Conservation (phyloP, 768 basidiomycete species). For the Mrakia gelida region DNA sequence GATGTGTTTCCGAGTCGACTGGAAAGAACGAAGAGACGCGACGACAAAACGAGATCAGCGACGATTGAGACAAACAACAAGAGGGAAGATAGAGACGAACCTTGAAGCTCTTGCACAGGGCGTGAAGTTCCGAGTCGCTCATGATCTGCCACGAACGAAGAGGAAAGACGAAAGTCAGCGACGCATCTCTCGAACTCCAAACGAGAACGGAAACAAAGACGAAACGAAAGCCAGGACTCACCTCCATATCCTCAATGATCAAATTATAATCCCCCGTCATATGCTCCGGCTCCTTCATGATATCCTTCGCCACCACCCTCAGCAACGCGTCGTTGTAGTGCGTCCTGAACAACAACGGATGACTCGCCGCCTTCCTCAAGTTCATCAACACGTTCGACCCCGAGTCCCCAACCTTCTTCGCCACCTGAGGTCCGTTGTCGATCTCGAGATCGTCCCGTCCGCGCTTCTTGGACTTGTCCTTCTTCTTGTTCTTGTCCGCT, state of each 20-base stretch:
- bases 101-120: conserved; percentile 80
- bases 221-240: conserved; percentile 32
- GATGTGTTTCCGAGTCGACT: conserved; percentile 24
- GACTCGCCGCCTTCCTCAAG: conserved; percentile 88
- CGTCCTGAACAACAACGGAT: conserved; percentile 92
- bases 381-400: conserved; percentile 96
- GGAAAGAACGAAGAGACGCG: background rate
- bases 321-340: conserved; percentile 73
- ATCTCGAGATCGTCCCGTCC: conserved; percentile 20
- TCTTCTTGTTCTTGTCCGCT: conserved; percentile 43
- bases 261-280: conserved; percentile 71
- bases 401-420: conserved; percentile 55
- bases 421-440: conserved; percentile 27
- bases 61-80: background rate
- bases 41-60: conserved; percentile 33
- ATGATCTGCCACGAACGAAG: conserved; percentile 57
- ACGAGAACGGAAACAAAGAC: background rate
- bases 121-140: conserved; percentile 93
- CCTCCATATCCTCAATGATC: conserved; percentile 90
- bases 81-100: conserved; percentile 49
- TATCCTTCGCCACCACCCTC: conserved; percentile 67
- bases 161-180: background rate
- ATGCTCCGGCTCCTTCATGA: conserved; percentile 89
- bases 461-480: conserved; percentile 34
- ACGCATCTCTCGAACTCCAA: too few species aligned